Evolutionary conservation across 2,329 filamentous ascomycete genomes (phyloP).

Genomic region (Talaromyces rugulosus): DNA sequence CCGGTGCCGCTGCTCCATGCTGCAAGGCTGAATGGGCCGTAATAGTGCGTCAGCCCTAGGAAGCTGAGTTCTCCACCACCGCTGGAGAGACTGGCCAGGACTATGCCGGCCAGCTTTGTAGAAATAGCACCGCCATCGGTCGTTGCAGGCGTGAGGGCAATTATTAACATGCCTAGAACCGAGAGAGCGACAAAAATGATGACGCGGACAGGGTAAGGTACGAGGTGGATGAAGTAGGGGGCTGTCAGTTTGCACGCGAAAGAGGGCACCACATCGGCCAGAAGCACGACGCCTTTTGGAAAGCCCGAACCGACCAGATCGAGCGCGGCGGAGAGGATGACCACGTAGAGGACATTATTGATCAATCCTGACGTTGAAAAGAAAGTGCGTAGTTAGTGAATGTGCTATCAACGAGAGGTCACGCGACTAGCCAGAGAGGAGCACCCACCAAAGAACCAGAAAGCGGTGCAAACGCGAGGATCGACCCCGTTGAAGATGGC

Average conservation of each 20-base stretch:
- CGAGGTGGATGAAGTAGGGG: conserved; percentile 86
- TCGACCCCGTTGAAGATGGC: conserved; percentile 64
- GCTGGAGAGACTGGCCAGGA: conserved; percentile 77
- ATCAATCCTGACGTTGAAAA: conserved; percentile 62
- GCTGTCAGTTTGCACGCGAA: conserved; percentile 84
- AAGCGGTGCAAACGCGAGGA: conserved; percentile 69
- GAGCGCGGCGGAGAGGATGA: conserved; percentile 90
- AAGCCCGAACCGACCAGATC: conserved; percentile 84
- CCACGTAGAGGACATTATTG: conserved; percentile 97
- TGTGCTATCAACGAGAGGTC: neutral
- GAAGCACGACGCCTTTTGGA: conserved; percentile 87
- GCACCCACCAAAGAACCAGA: conserved; percentile 84
- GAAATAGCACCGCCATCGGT: conserved; percentile 58
- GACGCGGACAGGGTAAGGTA: conserved; percentile 76
- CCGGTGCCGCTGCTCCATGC: conserved; percentile 92
- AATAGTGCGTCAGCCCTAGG: conserved; percentile 86
- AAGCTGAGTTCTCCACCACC: conserved; percentile 90
- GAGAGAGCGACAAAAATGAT: conserved; percentile 71
- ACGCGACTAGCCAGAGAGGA: neutral
- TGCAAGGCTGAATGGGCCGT: conserved; percentile 79
- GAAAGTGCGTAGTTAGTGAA: neutral
- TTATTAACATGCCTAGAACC: conserved; percentile 79
- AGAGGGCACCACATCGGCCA: conserved; percentile 86
- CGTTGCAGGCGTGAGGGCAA: conserved; percentile 69
- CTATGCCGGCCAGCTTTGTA: conserved; percentile 75